These are phyloP conservation scores for Venturia nashicola DNA, from an alignment of 2,329 filamentous ascomycete genomes.

Conservation along the genomic window DNA sequence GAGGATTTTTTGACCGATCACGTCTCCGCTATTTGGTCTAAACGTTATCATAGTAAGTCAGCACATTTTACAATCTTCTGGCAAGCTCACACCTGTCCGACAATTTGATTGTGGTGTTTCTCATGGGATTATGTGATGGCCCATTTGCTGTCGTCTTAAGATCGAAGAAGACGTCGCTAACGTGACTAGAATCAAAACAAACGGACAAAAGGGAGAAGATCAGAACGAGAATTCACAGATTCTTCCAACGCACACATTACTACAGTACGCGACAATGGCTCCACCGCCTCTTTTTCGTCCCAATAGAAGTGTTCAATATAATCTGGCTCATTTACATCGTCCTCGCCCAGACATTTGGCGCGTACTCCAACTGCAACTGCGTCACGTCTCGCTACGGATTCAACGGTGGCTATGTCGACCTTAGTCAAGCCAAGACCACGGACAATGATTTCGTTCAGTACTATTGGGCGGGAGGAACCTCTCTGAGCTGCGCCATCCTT, in stretches of 20 bases:
- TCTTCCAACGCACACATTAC: slow-evolving; percentile 2
- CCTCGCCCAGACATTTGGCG: slow-evolving; percentile 10
- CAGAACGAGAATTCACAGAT: background rate
- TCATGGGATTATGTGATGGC: background rate
- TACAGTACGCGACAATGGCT: slow-evolving; percentile 7
- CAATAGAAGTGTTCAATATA: slow-evolving; percentile 7
- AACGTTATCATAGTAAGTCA: background rate
- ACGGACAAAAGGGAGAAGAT: background rate
- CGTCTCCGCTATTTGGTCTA: background rate
- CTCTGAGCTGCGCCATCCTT: slow-evolving; percentile 5
- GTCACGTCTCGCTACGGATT: slow-evolving; percentile 4
- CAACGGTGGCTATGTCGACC: slow-evolving; percentile 10
- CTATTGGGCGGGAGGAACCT: slow-evolving; percentile 9
- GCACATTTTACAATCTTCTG: no score
- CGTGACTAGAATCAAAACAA: background rate
- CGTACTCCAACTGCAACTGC: slow-evolving; percentile 9
- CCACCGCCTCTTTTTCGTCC: slow-evolving; percentile 8
- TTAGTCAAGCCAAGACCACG: background rate
- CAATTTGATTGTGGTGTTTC: background rate
- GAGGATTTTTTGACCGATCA: background rate
- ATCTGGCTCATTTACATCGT: slow-evolving; percentile 7
- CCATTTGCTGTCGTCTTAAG: background rate
- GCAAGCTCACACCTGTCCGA: no score
- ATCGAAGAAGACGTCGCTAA: background rate
- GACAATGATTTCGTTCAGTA: slow-evolving; percentile 1